Percentiles rank a stretch among this genome's conserved stretches.
phyloP scores from a whole-genome alignment of 2,329 filamentous ascomycete species.

The Sporothrix sp. region DNA sequence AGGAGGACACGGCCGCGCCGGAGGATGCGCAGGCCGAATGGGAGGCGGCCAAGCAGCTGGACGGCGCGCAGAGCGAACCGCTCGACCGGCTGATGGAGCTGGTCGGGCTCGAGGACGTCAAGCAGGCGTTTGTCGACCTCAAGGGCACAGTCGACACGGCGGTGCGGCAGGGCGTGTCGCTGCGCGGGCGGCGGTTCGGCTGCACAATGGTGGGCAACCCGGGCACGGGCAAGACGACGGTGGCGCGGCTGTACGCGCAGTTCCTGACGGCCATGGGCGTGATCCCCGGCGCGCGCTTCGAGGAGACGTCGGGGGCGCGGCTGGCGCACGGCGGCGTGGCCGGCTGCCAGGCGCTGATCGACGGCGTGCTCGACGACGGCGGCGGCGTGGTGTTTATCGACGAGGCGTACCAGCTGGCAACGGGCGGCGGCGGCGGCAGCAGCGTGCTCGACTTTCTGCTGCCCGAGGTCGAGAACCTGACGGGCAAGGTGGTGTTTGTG shows the following conservation, averaged over 20 bases:
- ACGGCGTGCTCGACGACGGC: conserved; percentile 44
- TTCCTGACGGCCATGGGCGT: conserved; percentile 54
- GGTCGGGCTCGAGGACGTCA: conserved; percentile 62
- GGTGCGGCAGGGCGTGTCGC: conserved; percentile 45
- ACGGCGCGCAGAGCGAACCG: conserved; percentile 39
- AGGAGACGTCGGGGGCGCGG: conserved; percentile 59
- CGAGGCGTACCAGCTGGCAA: conserved; percentile 65
- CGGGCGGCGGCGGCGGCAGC: conserved; percentile 48
- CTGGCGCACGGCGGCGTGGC: conserved; percentile 53
- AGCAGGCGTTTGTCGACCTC: conserved; percentile 50
- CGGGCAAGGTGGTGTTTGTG: conserved; percentile 60
- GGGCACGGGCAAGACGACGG: too few species aligned
- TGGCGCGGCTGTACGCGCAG: conserved; percentile 59
- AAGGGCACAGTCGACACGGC: conserved; percentile 54
- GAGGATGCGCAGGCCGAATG: conserved; percentile 39
- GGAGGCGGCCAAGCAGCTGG: conserved; percentile 47
- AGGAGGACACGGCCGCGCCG: too few species aligned
- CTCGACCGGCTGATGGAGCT: conserved; percentile 59
- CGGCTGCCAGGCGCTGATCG: conserved; percentile 46
- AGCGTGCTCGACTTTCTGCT: conserved; percentile 62
- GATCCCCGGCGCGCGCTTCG: conserved; percentile 49
- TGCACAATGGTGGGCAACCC: conserved; percentile 61
- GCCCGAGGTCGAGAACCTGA: conserved; percentile 61
- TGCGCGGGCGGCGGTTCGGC: conserved; percentile 51
- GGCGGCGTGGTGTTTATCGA: conserved; percentile 70